Evolutionary conservation across 2,329 filamentous ascomycete genomes (phyloP), one percentile per base, ranked within the genome.

Genomic region (Penicillium sp.): DNA sequence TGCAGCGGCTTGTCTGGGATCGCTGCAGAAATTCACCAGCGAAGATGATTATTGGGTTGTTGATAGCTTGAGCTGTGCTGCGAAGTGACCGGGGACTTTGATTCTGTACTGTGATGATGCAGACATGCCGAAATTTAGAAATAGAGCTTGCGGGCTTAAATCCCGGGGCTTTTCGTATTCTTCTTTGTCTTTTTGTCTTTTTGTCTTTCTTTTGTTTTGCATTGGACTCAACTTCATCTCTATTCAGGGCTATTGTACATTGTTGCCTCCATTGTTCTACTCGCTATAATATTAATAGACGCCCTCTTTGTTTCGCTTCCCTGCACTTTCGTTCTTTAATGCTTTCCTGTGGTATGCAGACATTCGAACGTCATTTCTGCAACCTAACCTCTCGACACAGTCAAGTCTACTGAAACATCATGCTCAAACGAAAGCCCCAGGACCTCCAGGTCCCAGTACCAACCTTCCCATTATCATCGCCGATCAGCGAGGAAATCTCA

Each of bases 381-480:
- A 24, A 15, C 28, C 45, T 15, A 21, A 43, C 47, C 26, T 21
- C 39, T 28, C 29, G 15, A 49, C 34, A 29, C 7, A 45, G 33
- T 38, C n/a, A 15, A 47, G 29, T 38, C 31, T 10, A 45, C 24
- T 31, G 26, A 33, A 28, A 44, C 28, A 35, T 19, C n/a, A 64
- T 65, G 63, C 34, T 44, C 31, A 61, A 54, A 42, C 54, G 53
- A 33, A 61, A 57, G 17, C 57, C 57, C 24, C 55, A 61, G n/a
- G 53, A 57, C 8, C 60, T 69, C 17, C 63, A 57, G 33, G 66
- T 64, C 9, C 66, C 56, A 24, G 52, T 64, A 15, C 69, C 68
- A 19, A 66, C 57, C 17, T 72, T 73, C 41, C 71, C 71, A 12
- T 56, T 73, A 17, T 71, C 70, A 2, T 73, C 71, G 10, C 71